phyloP scores from a whole-genome alignment of 345 rosid genomes.

The Carallia pectinifolia region DNA sequence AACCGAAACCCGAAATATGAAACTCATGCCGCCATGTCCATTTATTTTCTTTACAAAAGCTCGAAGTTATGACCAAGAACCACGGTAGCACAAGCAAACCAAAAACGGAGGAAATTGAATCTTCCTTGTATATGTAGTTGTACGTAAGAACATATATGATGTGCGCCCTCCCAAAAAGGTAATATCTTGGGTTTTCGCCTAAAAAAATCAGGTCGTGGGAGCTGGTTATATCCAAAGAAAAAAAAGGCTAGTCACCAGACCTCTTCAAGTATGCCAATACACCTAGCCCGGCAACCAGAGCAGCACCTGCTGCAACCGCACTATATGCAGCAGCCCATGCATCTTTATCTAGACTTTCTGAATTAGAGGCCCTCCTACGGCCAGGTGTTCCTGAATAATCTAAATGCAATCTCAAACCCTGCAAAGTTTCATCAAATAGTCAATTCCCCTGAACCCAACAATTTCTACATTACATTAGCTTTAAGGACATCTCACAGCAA shows the following conservation, averaged over 20 bases:
- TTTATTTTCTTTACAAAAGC: too few relatives aligned
- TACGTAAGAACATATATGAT: not conserved
- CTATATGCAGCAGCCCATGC: conserved; percentile 93
- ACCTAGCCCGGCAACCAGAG: conserved; percentile 82
- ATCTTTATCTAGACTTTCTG: conserved; percentile 56
- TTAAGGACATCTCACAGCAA: too few relatives aligned
- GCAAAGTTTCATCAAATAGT: conserved; percentile 25
- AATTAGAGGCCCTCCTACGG: conserved; percentile 39
- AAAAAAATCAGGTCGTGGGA: not conserved
- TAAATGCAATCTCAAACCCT: conserved; percentile 90
- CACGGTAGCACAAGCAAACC: not conserved
- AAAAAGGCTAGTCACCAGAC: conserved; percentile 41
- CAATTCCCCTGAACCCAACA: not conserved
- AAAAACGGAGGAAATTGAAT: not conserved
- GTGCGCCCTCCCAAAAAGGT: conserved; percentile 2
- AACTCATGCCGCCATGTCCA: too few relatives aligned
- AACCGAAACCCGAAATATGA: too few relatives aligned
- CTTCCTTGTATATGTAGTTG: conserved; percentile 14
- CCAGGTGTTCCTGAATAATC: conserved; percentile 55
- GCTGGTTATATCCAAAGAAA: not conserved
- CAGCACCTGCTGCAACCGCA: conserved; percentile 92
- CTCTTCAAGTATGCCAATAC: conserved; percentile 75
- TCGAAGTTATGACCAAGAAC: not conserved
- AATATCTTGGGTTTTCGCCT: conserved; percentile 9
- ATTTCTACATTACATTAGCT: not conserved